phyloP scores from a whole-genome alignment of 352 stramenopile species.

The Phytophthora tentaculata region DNA sequence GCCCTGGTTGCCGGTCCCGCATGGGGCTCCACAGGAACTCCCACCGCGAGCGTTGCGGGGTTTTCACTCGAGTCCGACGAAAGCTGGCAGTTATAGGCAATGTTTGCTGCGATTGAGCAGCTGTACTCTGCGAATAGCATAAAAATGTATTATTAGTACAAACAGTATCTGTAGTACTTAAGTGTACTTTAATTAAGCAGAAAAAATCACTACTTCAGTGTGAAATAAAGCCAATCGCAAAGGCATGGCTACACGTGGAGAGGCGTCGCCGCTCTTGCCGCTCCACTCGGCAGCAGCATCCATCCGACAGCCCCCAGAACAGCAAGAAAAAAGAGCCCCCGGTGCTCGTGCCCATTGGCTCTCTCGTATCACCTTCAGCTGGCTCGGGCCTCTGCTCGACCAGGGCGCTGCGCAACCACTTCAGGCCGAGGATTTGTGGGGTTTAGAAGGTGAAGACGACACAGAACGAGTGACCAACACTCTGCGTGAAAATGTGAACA shows the following conservation, averaged over 20 bases:
- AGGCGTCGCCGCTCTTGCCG: slow-evolving; percentile 30
- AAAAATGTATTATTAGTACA: no score
- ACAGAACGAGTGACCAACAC: slow-evolving; percentile 34
- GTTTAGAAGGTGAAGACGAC: slow-evolving; percentile 44
- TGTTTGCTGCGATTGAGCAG: no score
- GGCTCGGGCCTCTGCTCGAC: slow-evolving; percentile 46
- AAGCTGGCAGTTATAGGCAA: no score
- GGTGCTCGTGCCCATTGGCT: slow-evolving; percentile 19
- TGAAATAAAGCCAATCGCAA: no score
- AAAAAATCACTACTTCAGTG: no score
- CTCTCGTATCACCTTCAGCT: slow-evolving; percentile 43
- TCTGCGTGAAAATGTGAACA: slow-evolving; percentile 31
- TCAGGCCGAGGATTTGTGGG: slow-evolving; percentile 46
- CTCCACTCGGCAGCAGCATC: slow-evolving; percentile 23
- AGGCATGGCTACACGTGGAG: slow-evolving; percentile 5
- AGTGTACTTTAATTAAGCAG: no score
- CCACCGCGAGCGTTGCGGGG: no score
- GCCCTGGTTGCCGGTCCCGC: no score
- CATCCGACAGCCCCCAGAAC: not conserved
- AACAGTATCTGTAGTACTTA: no score
- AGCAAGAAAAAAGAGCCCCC: slow-evolving; percentile 1
- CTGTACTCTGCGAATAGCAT: no score
- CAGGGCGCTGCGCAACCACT: slow-evolving; percentile 49
- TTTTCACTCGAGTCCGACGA: no score
- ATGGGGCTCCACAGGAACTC: no score